Conservation (phyloP, 352 stramenopile genomes). For the Pythium brachiatum region DNA sequence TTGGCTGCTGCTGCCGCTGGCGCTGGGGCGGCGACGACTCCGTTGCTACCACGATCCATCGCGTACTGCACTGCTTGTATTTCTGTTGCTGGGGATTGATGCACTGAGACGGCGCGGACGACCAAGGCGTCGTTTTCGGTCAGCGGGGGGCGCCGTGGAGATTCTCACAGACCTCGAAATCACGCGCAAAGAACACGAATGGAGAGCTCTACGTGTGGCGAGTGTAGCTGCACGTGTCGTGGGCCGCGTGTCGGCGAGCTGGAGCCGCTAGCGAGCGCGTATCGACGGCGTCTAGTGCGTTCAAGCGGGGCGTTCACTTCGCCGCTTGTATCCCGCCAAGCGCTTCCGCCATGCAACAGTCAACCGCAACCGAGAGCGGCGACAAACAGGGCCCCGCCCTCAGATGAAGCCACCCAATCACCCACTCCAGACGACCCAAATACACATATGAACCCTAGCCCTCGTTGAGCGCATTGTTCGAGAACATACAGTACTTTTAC, state of each 20-base stretch:
- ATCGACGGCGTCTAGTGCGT: constrained; percentile 2
- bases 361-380: neutral
- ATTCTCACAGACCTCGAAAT: neutral
- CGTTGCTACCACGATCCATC: constrained; percentile 24
- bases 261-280: neutral
- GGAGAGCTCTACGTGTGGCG: neutral
- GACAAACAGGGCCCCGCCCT: constrained; percentile 14
- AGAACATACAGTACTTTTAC: too few relatives aligned
- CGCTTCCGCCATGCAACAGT: constrained; percentile 30
- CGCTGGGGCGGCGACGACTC: constrained; percentile 16
- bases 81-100: neutral
- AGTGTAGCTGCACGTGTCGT: neutral
- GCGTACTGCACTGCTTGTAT: neutral
- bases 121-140: neutral
- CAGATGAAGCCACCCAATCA: constrained; percentile 20
- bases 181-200: neutral
- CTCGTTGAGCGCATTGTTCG: too few relatives aligned
- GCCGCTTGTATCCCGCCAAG: constrained; percentile 19
- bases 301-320: constrained; percentile 4
- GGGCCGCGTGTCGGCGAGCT: neutral
- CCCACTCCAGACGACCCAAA: constrained; percentile 6
- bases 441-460: too few relatives aligned
- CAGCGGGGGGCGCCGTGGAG: neutral
- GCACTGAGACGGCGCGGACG: neutral
- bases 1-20: constrained; percentile 5